Base-by-base conservation (phyloP, 225 moss, liverwort and hornwort species). In the Climacium dendroides region DNA sequence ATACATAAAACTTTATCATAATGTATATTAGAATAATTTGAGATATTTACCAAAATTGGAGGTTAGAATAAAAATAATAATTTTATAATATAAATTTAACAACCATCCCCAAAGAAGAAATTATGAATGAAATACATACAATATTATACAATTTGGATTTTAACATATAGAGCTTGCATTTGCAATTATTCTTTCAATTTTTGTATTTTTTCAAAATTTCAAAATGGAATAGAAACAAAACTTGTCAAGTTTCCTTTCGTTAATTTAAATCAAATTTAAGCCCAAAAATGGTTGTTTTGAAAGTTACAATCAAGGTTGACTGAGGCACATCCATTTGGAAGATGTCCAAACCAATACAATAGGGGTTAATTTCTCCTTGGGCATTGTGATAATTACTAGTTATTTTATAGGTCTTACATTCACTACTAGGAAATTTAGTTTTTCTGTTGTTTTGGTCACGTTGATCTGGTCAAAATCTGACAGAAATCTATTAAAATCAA, bases 331-430 rank as follows among this genome's bases (percentile, higher is more conserved):
- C 45, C 45, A 45, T 8, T 45, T 45, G 6, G 6, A 8, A 45
- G 45, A 45, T 45, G 45, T 8, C 6, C 45, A 45, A 45, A 45
- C 45, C 45, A 45, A 45, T 45, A 45, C 45, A 45, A 45, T 45
- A 45, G 6, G 45, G 41, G 1, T 15, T 67, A 15, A 15, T 71
- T 15, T 43, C 2, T 9, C 3, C 25, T 0, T 16, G 0, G 5
- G 16, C 9, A 10, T 72, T 45, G 18, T 0, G 0, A 45, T 45
- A 18, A 45, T 18, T 17, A 29, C n/a, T n/a, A 45, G 6, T 29
- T 72, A 29, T 29, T 72, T 9, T 26, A 16, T 43, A 71, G 15
- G 3, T 71, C 3, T 15, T 43, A 71, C 3, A 71, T n/a, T n/a
- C n/a, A n/a, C n/a, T n/a, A n/a, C n/a, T n/a, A n/a, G n/a, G n/a